These are phyloP conservation scores for Onygenales sp. DNA, from an alignment of 2,329 filamentous ascomycete genomes.

Conservation along the genomic window DNA sequence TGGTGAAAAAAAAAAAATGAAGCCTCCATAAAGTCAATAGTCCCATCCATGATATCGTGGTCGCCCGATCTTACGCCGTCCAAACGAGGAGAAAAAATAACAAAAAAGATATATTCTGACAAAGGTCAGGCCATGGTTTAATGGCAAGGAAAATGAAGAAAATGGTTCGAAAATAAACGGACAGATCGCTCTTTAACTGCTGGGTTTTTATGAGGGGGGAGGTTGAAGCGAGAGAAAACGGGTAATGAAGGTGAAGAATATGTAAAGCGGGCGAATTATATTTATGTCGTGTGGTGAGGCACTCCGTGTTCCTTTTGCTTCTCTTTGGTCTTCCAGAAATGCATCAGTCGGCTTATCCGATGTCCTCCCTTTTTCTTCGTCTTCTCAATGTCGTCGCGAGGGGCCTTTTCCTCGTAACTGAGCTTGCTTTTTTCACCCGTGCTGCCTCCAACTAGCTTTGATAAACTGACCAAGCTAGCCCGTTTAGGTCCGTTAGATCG, in stretches of 20 bases:
- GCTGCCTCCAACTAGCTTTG: constrained; percentile 35
- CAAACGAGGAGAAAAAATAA: constrained; percentile 2
- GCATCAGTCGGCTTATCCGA: constrained; percentile 38
- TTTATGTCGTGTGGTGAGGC: neutral
- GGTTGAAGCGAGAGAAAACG: neutral
- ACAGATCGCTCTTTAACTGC: neutral
- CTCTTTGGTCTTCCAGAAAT: constrained; percentile 41
- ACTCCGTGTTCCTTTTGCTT: constrained; percentile 23
- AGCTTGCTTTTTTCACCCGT: constrained; percentile 37
- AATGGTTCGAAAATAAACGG: neutral
- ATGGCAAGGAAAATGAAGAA: neutral
- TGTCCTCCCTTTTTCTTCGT: constrained; percentile 34
- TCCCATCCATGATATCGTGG: constrained; percentile 11
- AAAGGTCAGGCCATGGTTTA: too few relatives aligned
- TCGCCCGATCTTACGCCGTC: constrained; percentile 6
- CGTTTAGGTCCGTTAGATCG: constrained; percentile 34
- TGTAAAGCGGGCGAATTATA: too few relatives aligned
- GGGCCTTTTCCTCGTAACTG: constrained; percentile 35
- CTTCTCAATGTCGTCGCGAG: constrained; percentile 29
- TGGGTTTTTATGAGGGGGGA: neutral
- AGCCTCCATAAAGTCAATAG: constrained; percentile 9
- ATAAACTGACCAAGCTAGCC: constrained; percentile 40
- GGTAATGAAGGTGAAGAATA: neutral
- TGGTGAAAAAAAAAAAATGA: constrained; percentile 2
- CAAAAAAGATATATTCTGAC: too few relatives aligned